Conservation (phyloP, 371 early-diverging fungal genomes). For the Syncephalastrum racemosum region DNA sequence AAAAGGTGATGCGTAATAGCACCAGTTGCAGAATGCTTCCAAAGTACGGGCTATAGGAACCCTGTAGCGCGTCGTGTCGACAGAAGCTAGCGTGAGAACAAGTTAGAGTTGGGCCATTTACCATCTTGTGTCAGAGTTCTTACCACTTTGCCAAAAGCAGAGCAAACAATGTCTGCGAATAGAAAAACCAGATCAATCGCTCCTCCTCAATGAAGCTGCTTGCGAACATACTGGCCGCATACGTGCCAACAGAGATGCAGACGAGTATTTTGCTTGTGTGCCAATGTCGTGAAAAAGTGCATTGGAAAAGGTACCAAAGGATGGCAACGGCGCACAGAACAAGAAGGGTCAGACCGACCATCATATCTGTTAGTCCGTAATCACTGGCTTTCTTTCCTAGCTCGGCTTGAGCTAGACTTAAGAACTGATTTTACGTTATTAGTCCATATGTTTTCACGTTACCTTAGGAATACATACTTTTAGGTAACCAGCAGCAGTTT, state of each 20-base stretch:
- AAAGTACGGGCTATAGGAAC: too few species aligned
- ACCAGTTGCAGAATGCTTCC: constrained; percentile 11
- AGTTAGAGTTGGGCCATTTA: not conserved
- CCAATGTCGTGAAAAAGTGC: too few species aligned
- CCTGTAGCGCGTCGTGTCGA: too few species aligned
- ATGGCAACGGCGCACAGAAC: constrained; percentile 11
- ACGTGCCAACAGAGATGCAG: constrained; percentile 13
- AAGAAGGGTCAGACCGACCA: constrained; percentile 35
- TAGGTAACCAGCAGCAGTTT: too few species aligned
- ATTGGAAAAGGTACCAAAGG: not conserved
- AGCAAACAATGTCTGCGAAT: constrained; percentile 54
- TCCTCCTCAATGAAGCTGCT: constrained; percentile 83
- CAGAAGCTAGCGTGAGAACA: constrained; percentile 3
- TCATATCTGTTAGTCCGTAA: constrained; percentile 55
- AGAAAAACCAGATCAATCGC: constrained; percentile 75
- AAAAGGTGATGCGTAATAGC: constrained; percentile 6
- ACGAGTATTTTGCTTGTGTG: too few species aligned
- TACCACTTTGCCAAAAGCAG: constrained; percentile 48
- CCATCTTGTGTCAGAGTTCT: constrained; percentile 20
- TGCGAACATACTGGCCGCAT: constrained; percentile 61
- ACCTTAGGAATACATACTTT: too few species aligned
- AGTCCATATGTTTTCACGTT: too few species aligned
- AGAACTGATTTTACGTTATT: constrained; percentile 29
- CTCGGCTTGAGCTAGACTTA: constrained; percentile 40
- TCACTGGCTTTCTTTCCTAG: constrained; percentile 56